Evolutionary conservation across 768 basidiomycete genomes (phyloP), one percentile per base, ranked within the genome.

Genomic region (Clitopilus passeckerianus): DNA sequence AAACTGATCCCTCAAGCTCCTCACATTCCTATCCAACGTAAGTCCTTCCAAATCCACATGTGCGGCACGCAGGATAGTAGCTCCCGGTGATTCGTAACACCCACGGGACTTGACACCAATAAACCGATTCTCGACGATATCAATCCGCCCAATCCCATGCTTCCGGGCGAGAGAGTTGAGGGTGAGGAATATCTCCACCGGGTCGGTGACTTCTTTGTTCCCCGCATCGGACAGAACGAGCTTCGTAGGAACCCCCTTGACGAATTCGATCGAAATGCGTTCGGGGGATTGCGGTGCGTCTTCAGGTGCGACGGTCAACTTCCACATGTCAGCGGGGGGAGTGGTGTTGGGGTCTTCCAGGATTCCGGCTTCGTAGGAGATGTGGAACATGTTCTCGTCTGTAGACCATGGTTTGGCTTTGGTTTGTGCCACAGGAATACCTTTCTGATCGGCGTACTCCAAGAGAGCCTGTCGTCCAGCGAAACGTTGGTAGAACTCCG

Each of bases 341-440:
- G 94, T 98, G 60, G 79, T 87, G 80, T 96, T 86, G 63, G 97
- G 97, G 70, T 98, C 91, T 74, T 99, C 97, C 63, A 99, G 87
- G 72, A 99, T 98, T 50, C 96, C 97, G 10, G 97, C 96, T 75
- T 99, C 97, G 77, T 98, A 99, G 16, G 97, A 98, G 76, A 98
- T 99, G 80, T 99, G 97, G 88, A 96, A 98, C 53, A 99, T 82
- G 78, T 98, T 99, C 78, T 98, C 97, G 72, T 99, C 96, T 6
- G 97, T 99, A 2, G 96, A 98, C 97, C 97, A 99, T 35, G 97
- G 96, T 77, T 98, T 98, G 58, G 95, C 84, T 10, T 91, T 84
- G 52, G 97, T 99, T 77, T 99, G 97, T 63, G 87, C 83, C 61
- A 99, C 95, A 58, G 95, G 95, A 64, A 99, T 96, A 54, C 85